Base-by-base conservation (phyloP, 2,329 filamentous ascomycete genomes). In the Bimuria novae-zelandiae region DNA sequence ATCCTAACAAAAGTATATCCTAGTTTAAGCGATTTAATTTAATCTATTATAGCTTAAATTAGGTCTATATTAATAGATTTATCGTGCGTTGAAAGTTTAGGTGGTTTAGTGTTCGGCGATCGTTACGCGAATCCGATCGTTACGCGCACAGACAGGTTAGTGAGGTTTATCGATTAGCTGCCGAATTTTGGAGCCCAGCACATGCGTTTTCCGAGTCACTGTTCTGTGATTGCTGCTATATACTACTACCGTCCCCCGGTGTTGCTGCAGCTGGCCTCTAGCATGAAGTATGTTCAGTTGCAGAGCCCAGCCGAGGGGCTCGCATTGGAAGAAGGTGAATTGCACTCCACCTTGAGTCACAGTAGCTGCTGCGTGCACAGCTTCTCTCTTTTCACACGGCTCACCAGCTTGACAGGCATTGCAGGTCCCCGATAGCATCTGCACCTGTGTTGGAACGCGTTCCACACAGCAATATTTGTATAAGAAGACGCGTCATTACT, bases 221-320 rank as follows among this genome's bases (percentile, higher is more conserved):
- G 17, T 27, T 36, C 36, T 32, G 30, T 27, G 14, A 25, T 16
- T 17, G 29, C 25, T 36, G 5, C n/a, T 4, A 7, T n/a, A 8
- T 19, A n/a, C 29, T 14, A 29, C 27, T 14, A 42, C 43, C 22
- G 23, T 27, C 7, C 6, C 19, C 21, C 17, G 5, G 8, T 10
- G 42, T 21, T 49, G 27, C 33, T 22, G 35, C 40, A 51, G 45
- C 46, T 53, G 44, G 27, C 47, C 56, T 63, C 45, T 69, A 69
- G 60, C 62, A 74, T 74, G 71, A 73, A 72, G 68, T 54, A 74
- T 74, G 71, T 65, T 67, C 63, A 68, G 63, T 56, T 63, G 57
- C 59, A 72, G 65, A 66, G 62, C 65, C 69, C 69, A 64, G 53
- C 59, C 59, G 52, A 59, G 64, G 69, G 68, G 67, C 65, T 65